Base-by-base conservation (phyloP, 2,329 filamentous ascomycete genomes). In the Aspergillus arachidicola region DNA sequence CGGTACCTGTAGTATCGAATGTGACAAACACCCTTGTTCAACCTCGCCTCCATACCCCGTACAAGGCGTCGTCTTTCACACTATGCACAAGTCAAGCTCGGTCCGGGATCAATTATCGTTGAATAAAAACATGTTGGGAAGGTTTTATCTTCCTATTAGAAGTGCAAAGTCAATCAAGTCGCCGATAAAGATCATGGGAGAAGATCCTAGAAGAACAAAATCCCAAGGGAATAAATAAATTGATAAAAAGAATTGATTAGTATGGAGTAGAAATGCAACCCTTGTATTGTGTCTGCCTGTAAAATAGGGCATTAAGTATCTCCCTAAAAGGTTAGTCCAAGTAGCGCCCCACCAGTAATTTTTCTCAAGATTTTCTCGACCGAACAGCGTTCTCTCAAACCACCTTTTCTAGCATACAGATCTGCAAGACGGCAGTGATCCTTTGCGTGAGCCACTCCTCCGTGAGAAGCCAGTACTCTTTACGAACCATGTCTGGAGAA, bases 401-500 rank as follows among this genome's bases (percentile, higher is more conserved):
- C 21, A 55, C 11, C 51, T 55, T 28, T 55, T 38, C 51, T 10
- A 55, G 32, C 54, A 21, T 53, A 38, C 36, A 59, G 48, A 65
- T 61, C 60, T 62, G 63, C 65, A 64, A 41, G 56, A 61, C 68
- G 75, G 74, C 74, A 71, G 75, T 76, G 75, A 77, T 77, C 75
- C 74, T 69, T 71, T 69, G 75, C 70, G 74, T 77, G 75, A 77
- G 74, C 75, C 75, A 73, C 68, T 70, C 71, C 66, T 68, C 53
- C 53, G 67, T 67, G 65, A 67, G 63, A 67, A 66, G 65, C 57
- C 64, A 43, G 65, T 59, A 51, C 48, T 30, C 56, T 61, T 56
- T 61, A 51, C 48, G 36, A 62, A 73, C 58, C 60, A 76, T 76
- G 74, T 71, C 74, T 63, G 73, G 70, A 70, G 74, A 76, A 62